Base-by-base conservation (phyloP, 2,329 filamentous ascomycete species). In the Bertia moriformis region DNA sequence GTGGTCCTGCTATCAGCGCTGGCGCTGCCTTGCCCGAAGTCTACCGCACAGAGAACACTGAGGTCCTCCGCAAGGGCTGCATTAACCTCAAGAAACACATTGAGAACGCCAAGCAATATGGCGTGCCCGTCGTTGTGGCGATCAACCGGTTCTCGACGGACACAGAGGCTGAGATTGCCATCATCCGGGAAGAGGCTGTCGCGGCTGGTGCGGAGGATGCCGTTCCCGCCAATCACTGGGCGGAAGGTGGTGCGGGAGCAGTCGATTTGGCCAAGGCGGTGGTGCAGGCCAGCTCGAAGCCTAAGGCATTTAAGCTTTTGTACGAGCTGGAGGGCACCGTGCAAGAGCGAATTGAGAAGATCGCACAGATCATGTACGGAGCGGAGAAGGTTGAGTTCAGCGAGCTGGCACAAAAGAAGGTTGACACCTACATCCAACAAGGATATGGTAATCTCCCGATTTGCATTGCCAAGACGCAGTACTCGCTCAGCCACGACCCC, bases 401-500 rank as follows among this genome's bases (percentile, higher is more conserved):
- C 56, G 87, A 94, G 58, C 70, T 91, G 39, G 91, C 91, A 0
- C 86, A 93, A 66, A 85, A 87, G 66, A 96, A 98, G 74, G 83
- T 96, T 46, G 88, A 95, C 55, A 88, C 80, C 4, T 98, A 96
- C 62, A 88, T 83, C 20, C 76, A 77, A 55, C 91, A 96, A 60
- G 91, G 91, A 36, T 93, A 89, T 51, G 83, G 82, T 17, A 86
- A 94, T 59, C 66, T 98, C 46, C 91, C 91, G 24, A 94, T 96
- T 54, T 98, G 91, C 59, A 75, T 96, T 47, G 91, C 91, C 45
- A 98, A 98, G 78, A 98, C 91, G 13, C 91, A 98, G 61, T 98
- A 98, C 66, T 93, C 85, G 22, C 71, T 98, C 38, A 91, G 83
- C 42, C 89, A 96, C 60, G 87, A 98, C 57, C 82, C 89, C 2